phyloP scores from a whole-genome alignment of 345 rosid genomes.

The Moringa oleifera region DNA sequence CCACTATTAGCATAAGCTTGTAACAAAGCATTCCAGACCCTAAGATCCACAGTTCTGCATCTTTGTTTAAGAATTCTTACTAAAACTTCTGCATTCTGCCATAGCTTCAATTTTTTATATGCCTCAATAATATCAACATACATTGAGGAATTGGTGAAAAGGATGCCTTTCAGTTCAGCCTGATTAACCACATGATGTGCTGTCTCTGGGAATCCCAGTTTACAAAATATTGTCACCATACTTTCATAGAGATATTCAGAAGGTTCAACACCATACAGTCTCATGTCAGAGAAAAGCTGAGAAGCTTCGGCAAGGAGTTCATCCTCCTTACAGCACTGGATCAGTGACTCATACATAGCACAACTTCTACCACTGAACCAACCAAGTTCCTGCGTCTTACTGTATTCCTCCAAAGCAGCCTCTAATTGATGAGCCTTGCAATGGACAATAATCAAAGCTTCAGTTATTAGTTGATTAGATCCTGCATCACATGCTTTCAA shows the following conservation, averaged over 20 bases:
- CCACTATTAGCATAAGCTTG: constrained; percentile 87
- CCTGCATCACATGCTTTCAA: constrained; percentile 48
- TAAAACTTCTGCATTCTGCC: constrained; percentile 88
- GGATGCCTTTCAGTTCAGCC: constrained; percentile 49
- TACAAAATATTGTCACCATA: constrained; percentile 61
- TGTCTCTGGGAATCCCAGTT: constrained; percentile 83
- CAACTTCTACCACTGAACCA: constrained; percentile 38
- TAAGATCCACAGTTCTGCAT: constrained; percentile 47
- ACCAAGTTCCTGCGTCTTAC: constrained; percentile 35
- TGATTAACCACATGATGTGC: constrained; percentile 60
- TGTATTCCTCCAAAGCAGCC: constrained; percentile 69
- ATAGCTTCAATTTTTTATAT: constrained; percentile 64
- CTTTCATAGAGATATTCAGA: constrained; percentile 42
- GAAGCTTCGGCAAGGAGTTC: constrained; percentile 68
- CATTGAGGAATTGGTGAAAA: constrained; percentile 38
- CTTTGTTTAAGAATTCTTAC: constrained; percentile 68
- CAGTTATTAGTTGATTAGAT: constrained; percentile 48
- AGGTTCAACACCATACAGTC: constrained; percentile 51
- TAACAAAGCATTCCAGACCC: constrained; percentile 85
- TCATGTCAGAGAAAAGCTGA: constrained; percentile 81
- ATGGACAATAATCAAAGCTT: constrained; percentile 61
- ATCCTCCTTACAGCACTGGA: constrained; percentile 59
- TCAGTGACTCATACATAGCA: constrained; percentile 64
- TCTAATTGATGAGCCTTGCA: constrained; percentile 63
- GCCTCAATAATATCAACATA: constrained; percentile 60